Conservation (phyloP, 768 basidiomycete genomes). For the Phylloporus sp. region DNA sequence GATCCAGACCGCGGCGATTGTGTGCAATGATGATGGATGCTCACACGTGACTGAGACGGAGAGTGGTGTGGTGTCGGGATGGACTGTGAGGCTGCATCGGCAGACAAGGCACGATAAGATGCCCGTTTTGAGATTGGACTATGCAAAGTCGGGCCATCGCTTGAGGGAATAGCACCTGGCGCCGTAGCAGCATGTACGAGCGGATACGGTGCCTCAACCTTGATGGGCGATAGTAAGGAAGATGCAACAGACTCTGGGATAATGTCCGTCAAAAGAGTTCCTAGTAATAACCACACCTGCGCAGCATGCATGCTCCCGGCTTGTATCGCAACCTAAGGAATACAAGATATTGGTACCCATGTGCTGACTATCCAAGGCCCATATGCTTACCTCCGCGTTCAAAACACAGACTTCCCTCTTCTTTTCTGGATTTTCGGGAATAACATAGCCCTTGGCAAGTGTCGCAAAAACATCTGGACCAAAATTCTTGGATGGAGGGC, state of each 20-base stretch:
- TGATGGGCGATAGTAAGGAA: conserved; percentile 22
- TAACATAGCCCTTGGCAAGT: conserved; percentile 62
- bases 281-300: conserved; percentile 66
- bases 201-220: conserved; percentile 19
- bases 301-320: conserved; percentile 53
- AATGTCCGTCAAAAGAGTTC: conserved; percentile 50
- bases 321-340: conserved; percentile 51
- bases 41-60: conserved; percentile 21
- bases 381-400: conserved; percentile 53
- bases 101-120: conserved; percentile 25
- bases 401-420: conserved; percentile 44
- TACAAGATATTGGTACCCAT: not conserved
- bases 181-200: conserved; percentile 40
- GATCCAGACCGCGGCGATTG: conserved; percentile 14
- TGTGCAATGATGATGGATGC: conserved; percentile 6
- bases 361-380: not conserved
- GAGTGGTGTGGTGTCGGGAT: conserved; percentile 16
- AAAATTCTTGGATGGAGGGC: conserved; percentile 19
- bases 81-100: conserved; percentile 19
- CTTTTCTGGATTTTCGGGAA: conserved; percentile 38
- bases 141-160: conserved; percentile 10
- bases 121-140: conserved; percentile 16
- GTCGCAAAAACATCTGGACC: conserved; percentile 42
- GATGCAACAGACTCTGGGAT: conserved; percentile 34
- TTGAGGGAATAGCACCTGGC: conserved; percentile 37